Evolutionary conservation across 345 rosid species (phyloP), one percentile per base, ranked within the genome.

Genomic region (Bruguiera sexangula): DNA sequence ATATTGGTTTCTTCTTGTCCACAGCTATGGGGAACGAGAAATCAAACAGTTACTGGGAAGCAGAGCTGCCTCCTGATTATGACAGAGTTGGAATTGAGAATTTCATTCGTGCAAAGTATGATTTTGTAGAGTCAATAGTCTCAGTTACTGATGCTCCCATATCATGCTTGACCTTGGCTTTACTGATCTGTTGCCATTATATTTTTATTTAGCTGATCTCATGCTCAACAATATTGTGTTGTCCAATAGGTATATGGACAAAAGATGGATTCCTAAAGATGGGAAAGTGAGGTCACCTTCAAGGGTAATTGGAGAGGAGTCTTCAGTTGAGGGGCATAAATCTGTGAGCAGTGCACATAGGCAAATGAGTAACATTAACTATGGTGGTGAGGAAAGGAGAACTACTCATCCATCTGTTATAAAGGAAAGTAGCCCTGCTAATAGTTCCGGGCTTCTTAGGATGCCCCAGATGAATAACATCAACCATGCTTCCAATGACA

Each of bases 41-140:
- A 78, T 83, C 97, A 19, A 95, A 95, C 75, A 69, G 70, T 71
- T 86, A 87, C 66, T 95, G 99, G 99, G 99, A 95, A 89, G 96
- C 98, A 53, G 97, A 89, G 78, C 52, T 95, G 81, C 96, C 97
- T 83, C 84, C 83, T 55, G 79, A 78, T 70, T 84, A 86, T 68
- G 80, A 83, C 77, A 86, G 99, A 87, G 87, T 82, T 70, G 84
- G 91, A 70, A 87, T 92, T 69, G 91, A 90, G 67, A 84, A 76
- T 66, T 95, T 95, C 72, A 90, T 95, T 62, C 88, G 85, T 70
- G 83, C 96, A 79, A 95, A 92, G 99, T 95, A 95, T 61, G 82
- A 46, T 65, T 43, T 63, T 46, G n/a, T 71, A 65, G 69, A 53
- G 63, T 58, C 16, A 24, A 24, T 34, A 18, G 65, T 75, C 50